phyloP scores from a whole-genome alignment of 495 filamentous ascomycete genomes.

The Talaromyces proteolyticus region DNA sequence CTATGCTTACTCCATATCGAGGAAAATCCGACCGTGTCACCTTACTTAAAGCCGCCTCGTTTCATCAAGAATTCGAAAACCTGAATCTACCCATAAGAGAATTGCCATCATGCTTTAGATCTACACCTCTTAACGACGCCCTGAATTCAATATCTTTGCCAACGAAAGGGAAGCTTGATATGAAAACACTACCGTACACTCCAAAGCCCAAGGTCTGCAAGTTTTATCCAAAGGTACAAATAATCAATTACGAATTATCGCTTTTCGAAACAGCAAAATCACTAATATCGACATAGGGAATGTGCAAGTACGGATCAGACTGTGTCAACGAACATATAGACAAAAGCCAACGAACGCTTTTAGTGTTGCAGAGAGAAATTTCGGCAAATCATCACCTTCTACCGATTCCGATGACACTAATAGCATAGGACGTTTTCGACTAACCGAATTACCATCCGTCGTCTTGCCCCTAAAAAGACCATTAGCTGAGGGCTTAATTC shows the following conservation, averaged over 20 bases:
- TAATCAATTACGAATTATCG: background rate
- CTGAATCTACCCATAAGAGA: constrained; percentile 36
- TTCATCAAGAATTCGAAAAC: constrained; percentile 27
- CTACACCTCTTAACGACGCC: constrained; percentile 18
- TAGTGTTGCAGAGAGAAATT: too few relatives aligned
- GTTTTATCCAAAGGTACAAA: constrained; percentile 20
- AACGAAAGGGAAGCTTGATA: background rate
- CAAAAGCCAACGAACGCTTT: too few relatives aligned
- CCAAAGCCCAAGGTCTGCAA: constrained; percentile 7
- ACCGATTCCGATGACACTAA: too few relatives aligned
- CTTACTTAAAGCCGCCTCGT: constrained; percentile 39
- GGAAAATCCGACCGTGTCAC: constrained; percentile 43
- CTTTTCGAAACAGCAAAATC: background rate
- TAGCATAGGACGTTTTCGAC: too few relatives aligned
- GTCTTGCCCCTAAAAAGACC: constrained; percentile 12
- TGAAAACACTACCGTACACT: too few relatives aligned
- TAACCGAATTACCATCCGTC: too few relatives aligned
- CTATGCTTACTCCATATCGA: constrained; percentile 46
- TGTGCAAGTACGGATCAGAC: constrained; percentile 29
- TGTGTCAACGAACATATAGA: constrained; percentile 33
- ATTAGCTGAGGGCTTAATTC: constrained; percentile 25
- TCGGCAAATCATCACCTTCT: too few relatives aligned
- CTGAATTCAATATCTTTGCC: constrained; percentile 8
- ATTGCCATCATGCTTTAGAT: constrained; percentile 38
- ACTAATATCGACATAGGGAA: constrained; percentile 19